Evolutionary conservation across 2,329 filamentous ascomycete genomes (phyloP).

Genomic region (Sporothrix dimorphospora): DNA sequence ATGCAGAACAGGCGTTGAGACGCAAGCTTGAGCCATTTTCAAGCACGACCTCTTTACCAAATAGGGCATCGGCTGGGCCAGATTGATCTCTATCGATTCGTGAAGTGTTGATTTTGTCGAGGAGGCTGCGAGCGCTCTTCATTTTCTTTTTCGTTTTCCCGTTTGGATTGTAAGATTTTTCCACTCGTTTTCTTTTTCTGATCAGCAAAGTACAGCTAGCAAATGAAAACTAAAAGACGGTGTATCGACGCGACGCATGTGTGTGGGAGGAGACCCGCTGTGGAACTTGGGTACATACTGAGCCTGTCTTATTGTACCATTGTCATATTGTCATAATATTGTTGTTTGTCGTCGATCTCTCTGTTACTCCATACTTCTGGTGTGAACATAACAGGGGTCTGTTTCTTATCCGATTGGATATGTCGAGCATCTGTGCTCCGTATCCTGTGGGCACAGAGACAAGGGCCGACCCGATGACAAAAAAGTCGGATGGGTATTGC

Average conservation of each 20-base stretch:
- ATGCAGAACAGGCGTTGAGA: neutral
- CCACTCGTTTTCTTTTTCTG: neutral
- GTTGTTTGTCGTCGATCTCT: neutral
- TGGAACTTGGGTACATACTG: neutral
- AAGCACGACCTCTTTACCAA: no score
- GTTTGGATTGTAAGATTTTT: conserved; percentile 9
- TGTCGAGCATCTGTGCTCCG: neutral
- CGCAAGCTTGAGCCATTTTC: conserved; percentile 4
- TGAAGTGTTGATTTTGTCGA: neutral
- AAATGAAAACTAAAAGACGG: conserved; percentile 7
- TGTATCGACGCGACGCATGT: neutral
- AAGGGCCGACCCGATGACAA: conserved; percentile 28
- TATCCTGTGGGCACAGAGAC: neutral
- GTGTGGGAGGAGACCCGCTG: neutral
- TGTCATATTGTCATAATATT: neutral
- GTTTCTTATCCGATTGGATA: conserved; percentile 9
- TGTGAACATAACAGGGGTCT: neutral
- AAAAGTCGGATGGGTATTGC: neutral
- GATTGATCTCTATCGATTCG: neutral
- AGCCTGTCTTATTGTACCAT: neutral
- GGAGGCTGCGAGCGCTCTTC: neutral
- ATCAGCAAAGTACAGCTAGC: neutral
- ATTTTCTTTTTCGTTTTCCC: neutral
- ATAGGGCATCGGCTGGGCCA: neutral
- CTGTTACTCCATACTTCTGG: neutral